Evolutionary conservation across 2,329 filamentous ascomycete species (phyloP), one percentile per base, ranked within the genome.

Genomic region (Aspergillus clavatus): DNA sequence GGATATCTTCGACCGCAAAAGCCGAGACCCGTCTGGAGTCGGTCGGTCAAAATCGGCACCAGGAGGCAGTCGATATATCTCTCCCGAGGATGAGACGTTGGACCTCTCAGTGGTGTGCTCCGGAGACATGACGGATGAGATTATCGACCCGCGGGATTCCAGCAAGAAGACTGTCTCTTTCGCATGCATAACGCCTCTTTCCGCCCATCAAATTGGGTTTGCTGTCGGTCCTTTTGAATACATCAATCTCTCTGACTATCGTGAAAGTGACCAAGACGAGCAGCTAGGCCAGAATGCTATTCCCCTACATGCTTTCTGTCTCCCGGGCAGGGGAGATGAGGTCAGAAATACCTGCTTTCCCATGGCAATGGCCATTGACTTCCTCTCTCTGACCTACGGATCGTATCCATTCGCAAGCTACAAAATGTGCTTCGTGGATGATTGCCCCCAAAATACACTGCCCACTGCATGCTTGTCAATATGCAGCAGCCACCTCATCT

Each of bases 151-250:
- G 10, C 78, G 79, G 21, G 87, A 97, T 56, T 77, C 87, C 43
- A 82, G 81, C 19, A 89, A 89, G 63, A 96, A 95, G 68, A 89
- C 88, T 2, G 87, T 93, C 62, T 87, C 85, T 0, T 98, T 97
- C 62, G 81, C 83, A 44, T 84, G 87, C 40, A 79, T 80, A 48
- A 82, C 83, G 50, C 82, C 86, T 40, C 81, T 93, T 7, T 83
- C 89, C 1, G 85, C 91, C 1, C 86, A 90, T 51, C 91, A 97
- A 63, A 83, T 98, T 52, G 91, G 90, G 4, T 95, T 98, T 65
- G 87, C 89, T 2, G 81, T 97, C 45, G 93, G 94, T 0, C 93
- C 94, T 0, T 98, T 98, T 63, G 89, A 97, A 66, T 86, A 91
- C 55, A 84, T 97, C 42, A 88, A 96, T 61, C 75, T 98, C 4